These are phyloP conservation scores for Verticillium nubilum DNA, from an alignment of 2,329 filamentous ascomycete genomes.

Conservation along the genomic window DNA sequence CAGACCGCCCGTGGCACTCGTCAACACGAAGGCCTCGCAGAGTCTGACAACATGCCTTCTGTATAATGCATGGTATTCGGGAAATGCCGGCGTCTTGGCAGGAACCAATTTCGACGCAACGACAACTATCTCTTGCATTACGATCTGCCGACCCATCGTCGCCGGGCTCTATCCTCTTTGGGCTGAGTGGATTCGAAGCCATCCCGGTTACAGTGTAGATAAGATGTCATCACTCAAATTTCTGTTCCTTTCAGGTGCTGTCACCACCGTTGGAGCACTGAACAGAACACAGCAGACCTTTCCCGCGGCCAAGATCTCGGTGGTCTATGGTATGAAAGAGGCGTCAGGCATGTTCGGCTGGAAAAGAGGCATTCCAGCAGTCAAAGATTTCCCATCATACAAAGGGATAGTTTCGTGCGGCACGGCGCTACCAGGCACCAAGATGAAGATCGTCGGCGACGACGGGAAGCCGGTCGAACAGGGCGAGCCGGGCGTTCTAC, in stretches of 20 bases:
- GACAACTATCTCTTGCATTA: neutral
- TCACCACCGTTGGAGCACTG: neutral
- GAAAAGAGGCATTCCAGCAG: neutral
- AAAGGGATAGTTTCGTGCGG: neutral
- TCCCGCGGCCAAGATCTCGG: neutral
- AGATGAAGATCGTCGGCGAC: neutral
- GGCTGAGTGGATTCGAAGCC: neutral
- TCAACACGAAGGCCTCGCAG: neutral
- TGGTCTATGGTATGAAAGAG: neutral
- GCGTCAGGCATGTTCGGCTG: neutral
- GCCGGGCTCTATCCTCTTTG: neutral
- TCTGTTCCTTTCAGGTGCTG: neutral
- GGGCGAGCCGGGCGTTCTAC: neutral
- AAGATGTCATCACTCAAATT: neutral
- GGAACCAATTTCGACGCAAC: neutral
- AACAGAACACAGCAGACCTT: neutral
- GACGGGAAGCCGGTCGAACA: neutral
- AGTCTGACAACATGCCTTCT: neutral
- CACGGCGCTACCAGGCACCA: neutral
- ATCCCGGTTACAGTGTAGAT: neutral
- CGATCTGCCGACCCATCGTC: neutral
- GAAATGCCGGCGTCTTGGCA: neutral
- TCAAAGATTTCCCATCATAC: neutral
- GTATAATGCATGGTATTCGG: neutral
- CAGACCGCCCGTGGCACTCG: neutral